Evolutionary conservation across 2,329 filamentous ascomycete species (phyloP).

Genomic region (Mollisiaceae sp.): DNA sequence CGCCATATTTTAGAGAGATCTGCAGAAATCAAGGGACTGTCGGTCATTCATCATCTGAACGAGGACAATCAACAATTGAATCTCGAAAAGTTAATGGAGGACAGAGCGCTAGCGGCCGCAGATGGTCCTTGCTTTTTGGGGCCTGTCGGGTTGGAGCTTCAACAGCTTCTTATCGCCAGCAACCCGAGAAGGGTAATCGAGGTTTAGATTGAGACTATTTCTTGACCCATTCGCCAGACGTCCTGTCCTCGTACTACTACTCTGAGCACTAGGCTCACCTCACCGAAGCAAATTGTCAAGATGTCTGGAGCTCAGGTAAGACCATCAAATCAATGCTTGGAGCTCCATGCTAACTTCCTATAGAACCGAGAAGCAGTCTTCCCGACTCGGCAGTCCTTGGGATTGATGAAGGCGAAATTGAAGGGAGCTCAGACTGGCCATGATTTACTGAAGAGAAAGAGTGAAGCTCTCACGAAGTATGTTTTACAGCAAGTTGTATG

Average conservation of each 20-base stretch:
- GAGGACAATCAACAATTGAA: background rate
- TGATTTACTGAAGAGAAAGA: conserved; percentile 95
- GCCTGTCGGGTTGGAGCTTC: conserved; percentile 29
- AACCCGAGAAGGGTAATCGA: conserved; percentile 7
- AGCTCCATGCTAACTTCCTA: conserved; percentile 32
- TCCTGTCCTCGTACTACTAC: background rate
- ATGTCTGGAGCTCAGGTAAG: conserved; percentile 61
- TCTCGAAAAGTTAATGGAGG: background rate
- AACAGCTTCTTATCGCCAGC: conserved; percentile 32
- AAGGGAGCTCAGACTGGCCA: conserved; percentile 93
- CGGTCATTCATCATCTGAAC: background rate
- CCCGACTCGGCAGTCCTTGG: conserved; percentile 94
- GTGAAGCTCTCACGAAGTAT: conserved; percentile 96
- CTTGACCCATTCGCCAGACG: background rate
- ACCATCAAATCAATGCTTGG: conserved; percentile 22
- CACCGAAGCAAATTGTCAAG: conserved; percentile 32
- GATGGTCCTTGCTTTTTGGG: conserved; percentile 12
- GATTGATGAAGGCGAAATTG: conserved; percentile 96
- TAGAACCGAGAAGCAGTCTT: conserved; percentile 97
- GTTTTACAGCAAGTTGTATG: conserved; percentile 38
- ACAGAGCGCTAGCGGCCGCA: background rate
- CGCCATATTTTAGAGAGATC: conserved; percentile 40
- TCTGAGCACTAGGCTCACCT: background rate
- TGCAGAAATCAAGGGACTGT: background rate
- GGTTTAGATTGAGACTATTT: background rate